Evolutionary conservation across 2,329 filamentous ascomycete species (phyloP), one percentile per base, ranked within the genome.

Genomic region (Phialocephala subalpina): DNA sequence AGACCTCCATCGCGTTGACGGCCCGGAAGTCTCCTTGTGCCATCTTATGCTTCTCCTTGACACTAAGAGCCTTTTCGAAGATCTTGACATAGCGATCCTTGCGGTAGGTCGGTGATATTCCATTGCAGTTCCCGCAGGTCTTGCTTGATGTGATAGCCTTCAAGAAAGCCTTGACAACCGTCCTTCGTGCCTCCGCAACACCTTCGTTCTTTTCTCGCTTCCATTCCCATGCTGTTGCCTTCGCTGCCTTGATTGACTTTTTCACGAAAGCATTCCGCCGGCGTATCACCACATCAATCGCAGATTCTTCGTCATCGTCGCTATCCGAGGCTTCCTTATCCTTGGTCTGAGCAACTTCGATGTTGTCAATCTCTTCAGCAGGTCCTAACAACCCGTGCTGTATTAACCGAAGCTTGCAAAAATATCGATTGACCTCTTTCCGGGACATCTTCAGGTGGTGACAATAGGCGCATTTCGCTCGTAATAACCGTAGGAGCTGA

Each of bases 61-160:
- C 80, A 56, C 85, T 87, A 64, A 97, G 81, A 1, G 91, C 83
- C 76, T 92, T 96, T 76, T 95, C 90, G 78, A 98, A 99, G 62
- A 99, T 94, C 79, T 98, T 99, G 76, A 94, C 91, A 74, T 89
- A 96, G 52, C 91, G 87, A 74, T 99, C 95, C 78, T 97, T 97
- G 73, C 95, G 90, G 79, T 93, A 98, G 1, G 84, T 83, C 12
- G 94, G 94, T 16, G 92, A 94, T 67, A 96, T 87, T 33, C 91
- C 92, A 58, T 82, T 80, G 72, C 87, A 90, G 63, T 80, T 84
- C 55, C 82, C 83, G 80, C 96, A 99, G 74, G 86, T 87, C 73
- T 89, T 91, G 56, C 86, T 84, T 72, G 86, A 87, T 57, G 86
- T 87, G 62, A 97, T 90, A 33, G 90, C 87, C 61, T 86, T 86